Evolutionary conservation across 2,329 filamentous ascomycete species (phyloP), one percentile per base, ranked within the genome.

Genomic region (Madurella fahalii): DNA sequence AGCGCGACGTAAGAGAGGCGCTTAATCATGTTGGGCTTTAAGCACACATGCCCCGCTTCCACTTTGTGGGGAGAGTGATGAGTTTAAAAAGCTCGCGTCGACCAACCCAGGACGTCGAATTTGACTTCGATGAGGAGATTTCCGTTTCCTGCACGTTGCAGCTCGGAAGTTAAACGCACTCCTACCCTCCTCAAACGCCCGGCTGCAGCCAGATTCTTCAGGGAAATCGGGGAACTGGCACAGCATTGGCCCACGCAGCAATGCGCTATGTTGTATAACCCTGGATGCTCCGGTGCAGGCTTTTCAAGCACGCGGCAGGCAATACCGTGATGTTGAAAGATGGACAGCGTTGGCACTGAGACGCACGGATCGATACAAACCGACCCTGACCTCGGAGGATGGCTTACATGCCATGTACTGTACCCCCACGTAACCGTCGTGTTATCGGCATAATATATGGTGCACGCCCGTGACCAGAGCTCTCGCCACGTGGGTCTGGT

Each of bases 91-190:
- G 34, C 34, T 37, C 9, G 34, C 52, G 46, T 32, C 46, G 18
- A 53, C 12, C 8, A 48, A 40, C 44, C 48, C 47, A 49, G 45
- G n/a, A 15, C 15, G 40, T 34, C 39, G 25, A 39, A 48, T 55
- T 45, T 48, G 42, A 48, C 43, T 30, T 32, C 42, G 9, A 37
- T 45, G 2, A 5, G 31, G 18, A 18, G 9, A 17, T 15, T 25
- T 34, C 44, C 40, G 39, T 52, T 56, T 42, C 20, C 41, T 50
- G 25, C 45, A 20, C 40, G 15, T 45, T 52, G 53, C 48, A 49
- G 44, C 39, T 25, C 49, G 53, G 53, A 15, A 52, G 12, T 7
- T 48, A n/a, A 30, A 30, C 34, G 34, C 45, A 18, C 15, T 52
- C 34, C 37, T 37, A 43, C 45, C 50, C 41, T 43, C 8, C 25